Evolutionary conservation across 1,284 basidiomycete genomes (phyloP), one percentile per base, ranked within the genome.

Genomic region (Ustilago hordei): DNA sequence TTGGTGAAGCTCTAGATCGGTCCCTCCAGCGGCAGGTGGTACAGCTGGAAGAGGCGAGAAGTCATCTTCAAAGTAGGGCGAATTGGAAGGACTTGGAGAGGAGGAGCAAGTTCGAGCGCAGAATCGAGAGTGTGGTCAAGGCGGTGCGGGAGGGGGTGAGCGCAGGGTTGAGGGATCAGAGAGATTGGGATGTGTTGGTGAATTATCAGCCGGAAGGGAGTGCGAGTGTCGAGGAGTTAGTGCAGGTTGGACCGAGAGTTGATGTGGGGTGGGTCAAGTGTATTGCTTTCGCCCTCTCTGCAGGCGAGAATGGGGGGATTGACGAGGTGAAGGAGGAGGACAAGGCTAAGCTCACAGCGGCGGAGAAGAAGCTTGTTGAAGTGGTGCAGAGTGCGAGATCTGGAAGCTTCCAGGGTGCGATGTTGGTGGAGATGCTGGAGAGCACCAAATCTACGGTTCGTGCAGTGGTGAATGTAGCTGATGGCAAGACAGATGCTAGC

Each of bases 1-100:
- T 82, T 54, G 71, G 65, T 17, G 61, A 81, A 58, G 60, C 67
- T 52, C 23, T 82, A 19, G 73, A 81, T 15, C 19, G 71, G 2
- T 82, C 81, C 4, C 32, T 80, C 52, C 70, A 78, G 35, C 55
- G 75, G 2, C 77, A 77, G 61, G 52, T 79, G 38, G 28, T 64
- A 43, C 28, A 69, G 2, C 38, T 78, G 55, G 78, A 80, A 43
- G 66, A 73, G 53, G 67, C 66, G 31, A 63, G 71, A 9, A 52
- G 69, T 38, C 63, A 73, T 41, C 36, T 78, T 47, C 62, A 55
- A 17, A 68, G 63, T 36, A 38, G 69, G 4, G 52, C 31, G 19
- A 71, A 71, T 28, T 70, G 57, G 15, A 45, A 52, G 11, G 36
- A 55, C 8, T 39, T 61, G n/a, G 32, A 39, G 36, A 0, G 47